Conservation (phyloP, 257 asterid genomes). For the Nicotiana tabacum region DNA sequence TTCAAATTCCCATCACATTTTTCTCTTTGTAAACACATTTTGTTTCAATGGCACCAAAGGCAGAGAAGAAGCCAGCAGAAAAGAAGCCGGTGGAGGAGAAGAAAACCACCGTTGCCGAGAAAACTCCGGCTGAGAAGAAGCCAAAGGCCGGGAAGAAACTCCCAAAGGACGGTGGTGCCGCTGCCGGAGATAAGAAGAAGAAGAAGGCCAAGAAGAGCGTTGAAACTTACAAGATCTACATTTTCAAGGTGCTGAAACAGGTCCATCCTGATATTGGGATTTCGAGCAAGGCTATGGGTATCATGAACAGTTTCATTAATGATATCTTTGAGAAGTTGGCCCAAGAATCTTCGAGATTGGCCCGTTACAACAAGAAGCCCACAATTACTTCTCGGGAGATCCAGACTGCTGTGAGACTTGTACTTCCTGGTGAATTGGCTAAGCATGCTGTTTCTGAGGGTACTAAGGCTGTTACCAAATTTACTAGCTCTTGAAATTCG, state of each 20-base stretch:
- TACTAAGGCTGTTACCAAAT: constrained; percentile 61
- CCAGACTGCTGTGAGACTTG: constrained; percentile 51
- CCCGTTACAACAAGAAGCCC: constrained; percentile 62
- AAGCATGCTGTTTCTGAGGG: constrained; percentile 75
- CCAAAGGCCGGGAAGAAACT: constrained; percentile 73
- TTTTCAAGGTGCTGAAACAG: constrained; percentile 62
- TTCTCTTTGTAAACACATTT: too few species aligned
- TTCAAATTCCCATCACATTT: not conserved
- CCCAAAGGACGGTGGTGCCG: constrained; percentile 48
- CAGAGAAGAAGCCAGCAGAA: constrained; percentile 35
- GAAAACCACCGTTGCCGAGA: constrained; percentile 38
- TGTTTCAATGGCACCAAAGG: constrained; percentile 49
- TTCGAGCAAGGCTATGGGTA: constrained; percentile 69
- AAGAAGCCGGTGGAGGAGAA: constrained; percentile 62
- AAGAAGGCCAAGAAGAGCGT: constrained; percentile 48
- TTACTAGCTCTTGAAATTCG: constrained; percentile 42
- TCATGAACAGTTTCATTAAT: constrained; percentile 52
- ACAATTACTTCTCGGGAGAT: constrained; percentile 57
- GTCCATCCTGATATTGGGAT: constrained; percentile 63
- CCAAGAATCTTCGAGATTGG: constrained; percentile 48
- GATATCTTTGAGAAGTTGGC: constrained; percentile 57
- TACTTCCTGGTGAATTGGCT: constrained; percentile 60
- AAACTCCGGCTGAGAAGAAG: constrained; percentile 59
- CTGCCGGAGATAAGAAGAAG: constrained; percentile 58
- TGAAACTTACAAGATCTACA: constrained; percentile 70